These are phyloP conservation scores for Termitomyces sp. DNA, from an alignment of 768 basidiomycete genomes.

Conservation along the genomic window DNA sequence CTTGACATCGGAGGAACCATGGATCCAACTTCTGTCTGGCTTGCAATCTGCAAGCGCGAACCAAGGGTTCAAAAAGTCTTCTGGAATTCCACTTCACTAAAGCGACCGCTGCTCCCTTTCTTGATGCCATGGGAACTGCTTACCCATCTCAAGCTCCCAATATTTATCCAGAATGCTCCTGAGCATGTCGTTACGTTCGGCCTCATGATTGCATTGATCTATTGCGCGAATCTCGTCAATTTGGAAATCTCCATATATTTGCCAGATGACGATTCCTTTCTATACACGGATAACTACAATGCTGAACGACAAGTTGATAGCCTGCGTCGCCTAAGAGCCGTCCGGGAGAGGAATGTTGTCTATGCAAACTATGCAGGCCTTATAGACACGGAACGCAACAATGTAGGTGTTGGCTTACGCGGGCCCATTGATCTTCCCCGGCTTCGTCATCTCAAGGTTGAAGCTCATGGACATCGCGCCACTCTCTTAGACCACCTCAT, in stretches of 20 bases:
- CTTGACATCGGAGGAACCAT: not conserved
- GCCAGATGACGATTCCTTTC: not conserved
- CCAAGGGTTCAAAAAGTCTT: not conserved
- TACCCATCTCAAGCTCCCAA: conserved; percentile 3
- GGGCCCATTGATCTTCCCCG: not conserved
- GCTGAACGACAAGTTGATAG: not conserved
- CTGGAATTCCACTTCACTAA: not conserved
- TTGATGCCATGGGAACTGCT: not conserved
- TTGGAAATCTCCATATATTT: conserved; percentile 3
- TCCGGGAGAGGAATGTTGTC: not conserved
- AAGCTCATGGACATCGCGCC: conserved; percentile 1
- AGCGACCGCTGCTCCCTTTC: not conserved
- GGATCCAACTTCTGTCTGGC: not conserved
- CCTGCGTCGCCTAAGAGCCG: not conserved
- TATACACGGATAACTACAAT: not conserved
- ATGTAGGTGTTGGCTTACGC: not conserved
- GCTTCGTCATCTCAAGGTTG: conserved; percentile 6
- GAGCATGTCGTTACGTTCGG: not conserved
- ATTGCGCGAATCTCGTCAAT: not conserved
- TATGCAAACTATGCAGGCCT: not conserved
- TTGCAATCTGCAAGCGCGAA: not conserved
- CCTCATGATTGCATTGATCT: not conserved
- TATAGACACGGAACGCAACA: not conserved
- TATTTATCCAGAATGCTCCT: no score
- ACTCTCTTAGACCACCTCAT: not conserved